Base-by-base conservation (phyloP, 2,329 filamentous ascomycete genomes). In the Teratosphaeria gauchensis region DNA sequence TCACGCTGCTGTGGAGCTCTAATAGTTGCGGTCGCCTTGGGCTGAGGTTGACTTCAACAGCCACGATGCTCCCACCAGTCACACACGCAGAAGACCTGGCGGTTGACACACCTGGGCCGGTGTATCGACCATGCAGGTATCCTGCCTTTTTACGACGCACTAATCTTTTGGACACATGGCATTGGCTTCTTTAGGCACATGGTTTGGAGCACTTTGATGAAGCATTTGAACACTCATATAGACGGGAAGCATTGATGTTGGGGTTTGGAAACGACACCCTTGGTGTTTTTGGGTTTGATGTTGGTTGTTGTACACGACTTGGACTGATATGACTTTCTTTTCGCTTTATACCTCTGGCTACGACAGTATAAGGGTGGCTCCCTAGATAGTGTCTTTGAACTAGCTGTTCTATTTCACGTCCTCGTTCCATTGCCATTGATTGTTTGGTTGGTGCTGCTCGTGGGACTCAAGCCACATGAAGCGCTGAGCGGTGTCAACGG, bases 21-120 rank as follows among this genome's bases (percentile, higher is more conserved):
- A 61, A 61, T 56, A 56, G 58, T 42, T 56, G 58, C 55, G 61
- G 56, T 55, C 58, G 56, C 61, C 64, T 69, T 68, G 66, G 66
- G 64, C 66, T 69, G 65, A 68, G 66, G 62, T 60, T 59, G 55
- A 42, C 21, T 32, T 14, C 38, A 14, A 32, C 31, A 5, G 21
- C 19, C 9, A 33, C 11, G 33, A 53, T 12, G 28, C 24, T 19
- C 19, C 12, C 31, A 28, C 14, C 14, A 35, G 53, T 28, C 53
- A 38, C 16, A 42, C 31, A 32, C 21, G 53, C 28, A 24, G 53
- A 4, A 4, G 33, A 21, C 21, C 21, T 31, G 4, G 51, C 14
- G 48, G 7, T 53, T 14, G 31, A 31, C 7, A 16, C 51, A 53
- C 51, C 51, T 53, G 31, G 51, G 51, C 51, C 51, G 51, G 51